phyloP scores from a whole-genome alignment of 2,329 filamentous ascomycete species.

The Dactylellina drechsleri region DNA sequence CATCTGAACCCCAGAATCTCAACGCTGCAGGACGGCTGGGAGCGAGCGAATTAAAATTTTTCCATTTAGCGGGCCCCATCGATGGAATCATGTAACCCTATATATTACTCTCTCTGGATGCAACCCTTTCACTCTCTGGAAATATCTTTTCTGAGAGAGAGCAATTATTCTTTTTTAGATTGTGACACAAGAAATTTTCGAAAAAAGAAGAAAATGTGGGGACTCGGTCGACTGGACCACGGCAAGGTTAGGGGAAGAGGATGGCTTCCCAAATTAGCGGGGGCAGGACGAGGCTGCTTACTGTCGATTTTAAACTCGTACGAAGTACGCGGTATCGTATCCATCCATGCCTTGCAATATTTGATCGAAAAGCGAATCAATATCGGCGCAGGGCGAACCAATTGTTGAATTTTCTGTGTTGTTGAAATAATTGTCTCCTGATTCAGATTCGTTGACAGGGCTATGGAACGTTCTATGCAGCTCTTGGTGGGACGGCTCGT shows the following conservation, averaged over 20 bases:
- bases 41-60: constrained; percentile 47
- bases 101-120: constrained; percentile 29
- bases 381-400: background rate
- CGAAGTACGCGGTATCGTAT: background rate
- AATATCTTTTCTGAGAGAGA: background rate
- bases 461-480: constrained; percentile 7
- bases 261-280: constrained; percentile 18
- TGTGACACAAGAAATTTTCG: constrained; percentile 29
- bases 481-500: constrained; percentile 11
- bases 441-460: constrained; percentile 51
- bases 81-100: constrained; percentile 46
- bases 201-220: background rate
- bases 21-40: constrained; percentile 12
- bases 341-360: background rate
- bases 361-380: background rate
- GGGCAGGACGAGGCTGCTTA: constrained; percentile 42
- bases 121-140: constrained; percentile 24
- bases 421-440: constrained; percentile 35
- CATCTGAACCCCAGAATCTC: too few relatives aligned
- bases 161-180: background rate
- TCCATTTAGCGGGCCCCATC: constrained; percentile 1
- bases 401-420: constrained; percentile 53
- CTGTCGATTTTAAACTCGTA: constrained; percentile 46
- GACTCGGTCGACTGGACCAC: background rate
- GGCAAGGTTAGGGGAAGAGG: background rate